Percentiles rank a stretch among this genome's conserved stretches.
Evolutionary conservation across 176 grass and related monocot species (phyloP).

Genomic region (Tuctoria greenei): DNA sequence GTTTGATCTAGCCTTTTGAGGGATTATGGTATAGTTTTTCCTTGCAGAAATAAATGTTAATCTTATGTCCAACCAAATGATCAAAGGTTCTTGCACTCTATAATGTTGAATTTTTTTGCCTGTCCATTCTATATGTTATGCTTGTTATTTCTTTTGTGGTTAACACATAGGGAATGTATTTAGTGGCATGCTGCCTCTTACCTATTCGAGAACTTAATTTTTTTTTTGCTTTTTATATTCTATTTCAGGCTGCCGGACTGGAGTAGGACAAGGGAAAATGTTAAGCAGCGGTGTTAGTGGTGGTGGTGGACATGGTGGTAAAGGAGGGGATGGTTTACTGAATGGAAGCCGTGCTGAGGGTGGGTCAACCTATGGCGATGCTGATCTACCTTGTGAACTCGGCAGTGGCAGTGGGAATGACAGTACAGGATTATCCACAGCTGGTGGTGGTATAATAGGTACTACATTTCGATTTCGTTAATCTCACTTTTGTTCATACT

Average conservation of each 20-base stretch:
- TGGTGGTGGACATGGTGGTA: slow-evolving; percentile 95
- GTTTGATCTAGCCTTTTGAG: not conserved
- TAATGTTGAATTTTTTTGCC: not conserved
- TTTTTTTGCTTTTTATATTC: slow-evolving; percentile 2
- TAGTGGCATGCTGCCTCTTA: not conserved
- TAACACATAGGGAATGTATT: slow-evolving; percentile 2
- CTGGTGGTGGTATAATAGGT: slow-evolving; percentile 99
- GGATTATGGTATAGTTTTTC: slow-evolving; percentile 2
- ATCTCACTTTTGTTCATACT: slow-evolving; percentile 11
- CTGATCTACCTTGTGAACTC: slow-evolving; percentile 93
- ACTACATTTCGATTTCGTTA: slow-evolving; percentile 19
- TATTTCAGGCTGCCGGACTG: slow-evolving; percentile 82
- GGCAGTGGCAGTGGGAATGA: slow-evolving; percentile 98
- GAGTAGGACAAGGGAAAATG: slow-evolving; percentile 75
- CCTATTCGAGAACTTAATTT: slow-evolving; percentile 11
- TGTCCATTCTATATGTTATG: slow-evolving; percentile 4
- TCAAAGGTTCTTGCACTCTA: not conserved
- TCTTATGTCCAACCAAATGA: not conserved
- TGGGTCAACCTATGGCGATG: slow-evolving; percentile 72
- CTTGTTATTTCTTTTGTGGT: slow-evolving; percentile 19
- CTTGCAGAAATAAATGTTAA: not conserved
- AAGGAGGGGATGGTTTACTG: slow-evolving; percentile 65
- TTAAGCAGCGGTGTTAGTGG: slow-evolving; percentile 62
- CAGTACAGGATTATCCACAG: slow-evolving; percentile 55
- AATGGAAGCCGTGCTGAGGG: slow-evolving; percentile 51